Evolutionary conservation across 192 early-diverging fungal species (phyloP).

Genomic region (Mortierella claussenii): DNA sequence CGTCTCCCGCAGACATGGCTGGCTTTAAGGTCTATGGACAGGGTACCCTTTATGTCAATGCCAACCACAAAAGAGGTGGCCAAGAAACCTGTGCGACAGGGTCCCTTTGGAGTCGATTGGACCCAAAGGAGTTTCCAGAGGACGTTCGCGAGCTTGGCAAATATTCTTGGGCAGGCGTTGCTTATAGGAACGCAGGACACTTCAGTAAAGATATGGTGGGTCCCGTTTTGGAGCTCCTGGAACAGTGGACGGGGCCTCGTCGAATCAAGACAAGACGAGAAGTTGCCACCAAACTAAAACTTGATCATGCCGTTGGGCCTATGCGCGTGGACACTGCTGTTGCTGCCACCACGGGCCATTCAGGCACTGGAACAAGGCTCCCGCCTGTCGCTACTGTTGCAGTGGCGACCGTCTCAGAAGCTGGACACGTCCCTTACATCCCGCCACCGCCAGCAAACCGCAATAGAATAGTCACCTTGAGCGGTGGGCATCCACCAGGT

Average conservation of each 20-base stretch:
- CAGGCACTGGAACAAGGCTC: too few species aligned
- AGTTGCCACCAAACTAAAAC: slow-evolving; percentile 35
- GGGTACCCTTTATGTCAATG: not conserved
- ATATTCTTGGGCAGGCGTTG: slow-evolving; percentile 42
- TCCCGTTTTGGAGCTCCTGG: slow-evolving; percentile 31
- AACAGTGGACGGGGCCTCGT: slow-evolving; percentile 35
- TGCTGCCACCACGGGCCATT: not conserved
- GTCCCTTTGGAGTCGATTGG: not conserved
- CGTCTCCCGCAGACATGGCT: not conserved
- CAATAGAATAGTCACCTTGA: not conserved
- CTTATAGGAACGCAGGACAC: slow-evolving; percentile 1
- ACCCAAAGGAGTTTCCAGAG: slow-evolving; percentile 3
- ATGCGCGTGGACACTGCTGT: not conserved
- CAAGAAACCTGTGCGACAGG: not conserved
- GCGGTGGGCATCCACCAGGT: not conserved
- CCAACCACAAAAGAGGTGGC: slow-evolving; percentile 2
- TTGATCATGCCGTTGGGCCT: slow-evolving; percentile 5
- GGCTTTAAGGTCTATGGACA: not conserved
- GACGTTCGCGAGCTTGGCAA: slow-evolving; percentile 38
- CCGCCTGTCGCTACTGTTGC: too few species aligned
- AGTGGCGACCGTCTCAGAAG: too few species aligned
- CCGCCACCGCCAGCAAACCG: not conserved
- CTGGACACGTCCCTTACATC: not conserved
- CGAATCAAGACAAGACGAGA: slow-evolving; percentile 13
- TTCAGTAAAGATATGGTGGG: slow-evolving; percentile 35